A percentile compares a stretch with the other conserved stretches of the same genome.
Conservation (phyloP, 768 basidiomycete genomes). For the Neoboletus brunneissimus region DNA sequence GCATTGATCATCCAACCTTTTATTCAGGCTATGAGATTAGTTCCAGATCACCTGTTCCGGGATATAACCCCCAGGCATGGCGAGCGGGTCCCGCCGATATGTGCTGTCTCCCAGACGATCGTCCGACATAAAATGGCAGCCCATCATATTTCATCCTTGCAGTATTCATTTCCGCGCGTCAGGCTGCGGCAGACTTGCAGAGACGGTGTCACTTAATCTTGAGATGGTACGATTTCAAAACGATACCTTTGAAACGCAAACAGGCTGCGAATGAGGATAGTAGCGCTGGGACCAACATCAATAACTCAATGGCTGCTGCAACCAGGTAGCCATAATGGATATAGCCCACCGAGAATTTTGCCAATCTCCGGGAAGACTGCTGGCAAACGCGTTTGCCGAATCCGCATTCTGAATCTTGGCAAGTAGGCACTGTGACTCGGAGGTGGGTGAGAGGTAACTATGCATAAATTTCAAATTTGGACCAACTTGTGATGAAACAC, state of each 20-base stretch:
- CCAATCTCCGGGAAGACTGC: background rate
- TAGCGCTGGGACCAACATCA: no score
- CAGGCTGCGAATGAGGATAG: background rate
- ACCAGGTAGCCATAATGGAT: background rate
- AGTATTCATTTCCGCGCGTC: constrained; percentile 8
- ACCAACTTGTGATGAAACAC: no score
- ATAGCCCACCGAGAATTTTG: background rate
- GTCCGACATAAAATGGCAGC: background rate
- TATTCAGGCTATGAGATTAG: background rate
- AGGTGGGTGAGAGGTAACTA: no score
- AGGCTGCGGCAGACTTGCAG: background rate
- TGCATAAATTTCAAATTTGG: no score
- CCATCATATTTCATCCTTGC: background rate
- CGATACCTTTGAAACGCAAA: background rate
- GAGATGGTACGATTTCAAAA: background rate
- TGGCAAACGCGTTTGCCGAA: background rate
- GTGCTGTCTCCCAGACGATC: background rate
- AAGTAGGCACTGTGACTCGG: no score
- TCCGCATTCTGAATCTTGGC: background rate
- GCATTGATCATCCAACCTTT: background rate
- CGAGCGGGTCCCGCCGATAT: background rate
- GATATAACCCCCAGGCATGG: background rate
- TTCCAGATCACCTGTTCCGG: background rate
- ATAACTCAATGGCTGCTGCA: background rate
- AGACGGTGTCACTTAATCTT: background rate